Conservation (phyloP, 176 grass and related monocot species). For the Panicum miliaceum region DNA sequence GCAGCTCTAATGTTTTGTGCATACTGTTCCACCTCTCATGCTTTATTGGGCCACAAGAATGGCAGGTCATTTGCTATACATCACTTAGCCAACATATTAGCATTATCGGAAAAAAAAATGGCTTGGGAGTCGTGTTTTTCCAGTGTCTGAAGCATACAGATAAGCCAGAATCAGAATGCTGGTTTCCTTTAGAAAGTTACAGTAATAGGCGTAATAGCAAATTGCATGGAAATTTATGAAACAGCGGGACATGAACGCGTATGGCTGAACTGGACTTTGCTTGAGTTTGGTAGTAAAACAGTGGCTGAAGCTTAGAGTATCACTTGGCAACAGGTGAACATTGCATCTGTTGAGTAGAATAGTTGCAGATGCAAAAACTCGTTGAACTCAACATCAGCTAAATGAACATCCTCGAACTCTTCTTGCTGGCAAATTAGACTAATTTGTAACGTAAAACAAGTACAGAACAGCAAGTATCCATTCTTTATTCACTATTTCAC, state of each 20-base stretch:
- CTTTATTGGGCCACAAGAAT: constrained; percentile 10
- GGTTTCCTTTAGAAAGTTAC: not conserved
- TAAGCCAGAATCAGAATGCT: not conserved
- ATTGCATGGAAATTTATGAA: not conserved
- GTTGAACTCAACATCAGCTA: not conserved
- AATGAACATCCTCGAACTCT: not conserved
- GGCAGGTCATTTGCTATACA: not conserved
- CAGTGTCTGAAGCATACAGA: not conserved
- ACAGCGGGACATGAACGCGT: not conserved
- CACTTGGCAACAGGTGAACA: not conserved
- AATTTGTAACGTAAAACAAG: not conserved
- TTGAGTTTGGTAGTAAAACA: not conserved
- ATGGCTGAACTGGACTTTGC: not conserved
- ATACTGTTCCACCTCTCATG: not conserved
- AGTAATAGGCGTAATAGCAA: not conserved
- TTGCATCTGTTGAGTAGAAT: not conserved
- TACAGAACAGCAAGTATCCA: not conserved
- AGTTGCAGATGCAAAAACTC: not conserved
- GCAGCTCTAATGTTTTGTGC: not conserved
- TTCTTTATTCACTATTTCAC: constrained; percentile 31
- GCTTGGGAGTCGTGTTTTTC: not conserved
- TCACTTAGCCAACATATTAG: not conserved
- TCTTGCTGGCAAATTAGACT: not conserved
- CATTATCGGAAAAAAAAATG: not conserved
- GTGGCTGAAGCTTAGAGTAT: not conserved